These are phyloP conservation scores for Backusella macrospora DNA, from an alignment of 192 early-diverging fungal species.

Conservation along the genomic window DNA sequence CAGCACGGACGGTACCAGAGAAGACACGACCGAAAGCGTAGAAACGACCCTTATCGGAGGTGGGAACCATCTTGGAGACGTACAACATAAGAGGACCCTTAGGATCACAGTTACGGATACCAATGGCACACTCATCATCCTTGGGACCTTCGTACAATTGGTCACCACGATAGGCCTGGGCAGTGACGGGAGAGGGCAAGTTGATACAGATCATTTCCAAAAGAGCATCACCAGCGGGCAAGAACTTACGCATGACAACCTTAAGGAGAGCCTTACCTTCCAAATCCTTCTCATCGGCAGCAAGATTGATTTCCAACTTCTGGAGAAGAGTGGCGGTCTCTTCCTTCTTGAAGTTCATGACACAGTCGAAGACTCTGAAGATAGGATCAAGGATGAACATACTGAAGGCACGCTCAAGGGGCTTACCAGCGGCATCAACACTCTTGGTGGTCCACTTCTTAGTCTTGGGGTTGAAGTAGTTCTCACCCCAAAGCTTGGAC, in stretches of 20 bases:
- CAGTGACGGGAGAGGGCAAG: constrained; percentile 92
- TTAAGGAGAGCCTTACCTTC: constrained; percentile 94
- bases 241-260: constrained; percentile 97
- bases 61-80: constrained; percentile 99
- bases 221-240: constrained; percentile 95
- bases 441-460: constrained; percentile 95
- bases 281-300: constrained; percentile 85
- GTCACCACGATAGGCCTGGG: constrained; percentile 90
- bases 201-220: constrained; percentile 99
- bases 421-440: constrained; percentile 75
- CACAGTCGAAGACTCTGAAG: constrained; percentile 93
- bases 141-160: constrained; percentile 95
- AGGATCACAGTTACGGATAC: constrained; percentile 88
- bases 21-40: constrained; percentile 99
- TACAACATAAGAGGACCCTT: constrained; percentile 97
- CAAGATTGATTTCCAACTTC: constrained; percentile 85
- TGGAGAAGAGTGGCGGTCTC: constrained; percentile 74
- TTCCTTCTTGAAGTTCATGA: constrained; percentile 98
- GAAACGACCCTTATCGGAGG: constrained; percentile 98
- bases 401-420: constrained; percentile 94
- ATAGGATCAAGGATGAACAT: constrained; percentile 98
- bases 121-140: constrained; percentile 92
- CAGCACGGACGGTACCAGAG: constrained; percentile 94
- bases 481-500: constrained; percentile 96
- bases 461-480: constrained; percentile 98